A percentile compares a stretch with the other conserved stretches of the same genome.
Evolutionary conservation across 768 basidiomycete species (phyloP).

Genomic region (Mycena rosella): DNA sequence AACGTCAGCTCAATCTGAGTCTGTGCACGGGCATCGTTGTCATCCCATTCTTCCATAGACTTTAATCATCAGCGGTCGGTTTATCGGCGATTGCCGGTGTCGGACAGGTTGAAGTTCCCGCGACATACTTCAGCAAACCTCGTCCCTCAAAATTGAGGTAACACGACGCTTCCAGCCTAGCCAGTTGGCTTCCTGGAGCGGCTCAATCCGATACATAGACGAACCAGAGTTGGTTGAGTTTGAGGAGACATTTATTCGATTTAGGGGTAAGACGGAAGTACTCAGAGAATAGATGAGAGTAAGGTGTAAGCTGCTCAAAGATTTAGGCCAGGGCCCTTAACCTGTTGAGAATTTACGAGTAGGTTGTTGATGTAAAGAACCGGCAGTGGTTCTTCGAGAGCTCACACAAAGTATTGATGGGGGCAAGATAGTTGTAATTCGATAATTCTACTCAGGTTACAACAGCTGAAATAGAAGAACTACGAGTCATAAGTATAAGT

Average conservation of each 20-base stretch:
- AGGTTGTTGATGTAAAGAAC: too few relatives aligned
- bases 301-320: background rate
- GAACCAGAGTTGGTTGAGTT: background rate
- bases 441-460: too few relatives aligned
- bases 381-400: too few relatives aligned
- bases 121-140: constrained; percentile 14
- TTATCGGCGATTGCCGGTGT: background rate
- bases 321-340: constrained; percentile 5
- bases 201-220: constrained; percentile 1
- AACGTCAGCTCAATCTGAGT: constrained; percentile 25
- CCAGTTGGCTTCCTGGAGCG: constrained; percentile 6
- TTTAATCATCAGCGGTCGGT: constrained; percentile 5
- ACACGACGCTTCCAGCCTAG: constrained; percentile 4
- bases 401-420: too few relatives aligned
- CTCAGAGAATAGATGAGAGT: background rate
- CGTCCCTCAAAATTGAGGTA: constrained; percentile 8
- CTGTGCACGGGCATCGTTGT: constrained; percentile 15
- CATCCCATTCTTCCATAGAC: constrained; percentile 9
- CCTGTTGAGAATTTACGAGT: background rate
- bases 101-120: constrained; percentile 7
- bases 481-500: too few relatives aligned
- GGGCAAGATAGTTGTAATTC: too few relatives aligned
- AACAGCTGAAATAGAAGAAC: too few relatives aligned
- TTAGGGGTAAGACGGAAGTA: background rate
- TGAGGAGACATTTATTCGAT: background rate